Percentiles rank a stretch among this genome's conserved stretches.
Evolutionary conservation across 2,329 filamentous ascomycete genomes (phyloP).

Genomic region (Tolypocladium nubicola): DNA sequence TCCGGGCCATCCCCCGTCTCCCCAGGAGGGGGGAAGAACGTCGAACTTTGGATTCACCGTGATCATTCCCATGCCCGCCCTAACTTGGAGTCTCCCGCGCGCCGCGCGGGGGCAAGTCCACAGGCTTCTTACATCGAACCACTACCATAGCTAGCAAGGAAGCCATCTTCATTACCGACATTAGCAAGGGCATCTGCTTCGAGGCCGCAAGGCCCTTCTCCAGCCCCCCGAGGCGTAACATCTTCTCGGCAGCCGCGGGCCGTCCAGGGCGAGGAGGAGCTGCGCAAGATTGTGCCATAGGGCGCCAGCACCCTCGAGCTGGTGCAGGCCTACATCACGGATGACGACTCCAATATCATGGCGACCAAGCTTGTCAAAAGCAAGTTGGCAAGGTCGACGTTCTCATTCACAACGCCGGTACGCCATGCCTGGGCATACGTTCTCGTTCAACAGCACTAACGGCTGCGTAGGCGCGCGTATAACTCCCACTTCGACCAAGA

Average conservation of each 20-base stretch:
- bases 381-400: constrained; percentile 36
- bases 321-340: constrained; percentile 41
- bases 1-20: too few relatives aligned
- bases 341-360: constrained; percentile 38
- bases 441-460: not conserved
- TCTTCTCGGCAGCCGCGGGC: constrained; percentile 41
- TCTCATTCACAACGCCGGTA: constrained; percentile 49
- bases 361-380: constrained; percentile 30
- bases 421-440: not conserved
- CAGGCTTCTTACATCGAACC: too few relatives aligned
- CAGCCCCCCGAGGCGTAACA: constrained; percentile 37
- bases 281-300: constrained; percentile 28
- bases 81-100: too few relatives aligned
- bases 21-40: too few relatives aligned
- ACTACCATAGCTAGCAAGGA: constrained; percentile 9
- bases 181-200: constrained; percentile 48
- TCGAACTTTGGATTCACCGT: too few relatives aligned
- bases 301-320: constrained; percentile 30
- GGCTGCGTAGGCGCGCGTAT: constrained; percentile 25
- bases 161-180: constrained; percentile 49
- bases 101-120: too few relatives aligned
- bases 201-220: constrained; percentile 43
- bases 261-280: constrained; percentile 31
- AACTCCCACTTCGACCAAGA: constrained; percentile 21
- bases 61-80: too few relatives aligned